Conservation (phyloP, 495 filamentous ascomycete species). For the Barbatosphaeria neglecta region DNA sequence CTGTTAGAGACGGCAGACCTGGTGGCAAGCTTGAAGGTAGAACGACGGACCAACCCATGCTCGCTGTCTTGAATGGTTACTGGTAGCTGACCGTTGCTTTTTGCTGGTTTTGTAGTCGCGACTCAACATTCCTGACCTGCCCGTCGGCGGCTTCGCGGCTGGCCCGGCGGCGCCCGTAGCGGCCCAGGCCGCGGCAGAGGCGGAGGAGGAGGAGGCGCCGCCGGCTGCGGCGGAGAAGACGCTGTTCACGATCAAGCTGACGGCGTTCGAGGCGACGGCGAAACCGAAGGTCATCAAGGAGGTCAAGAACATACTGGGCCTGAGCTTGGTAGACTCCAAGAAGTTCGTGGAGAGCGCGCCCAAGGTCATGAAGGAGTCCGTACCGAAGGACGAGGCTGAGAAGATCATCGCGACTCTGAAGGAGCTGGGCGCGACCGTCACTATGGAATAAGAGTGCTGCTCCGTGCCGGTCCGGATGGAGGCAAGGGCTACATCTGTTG, state of each 20-base stretch:
- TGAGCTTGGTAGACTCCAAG: conserved; percentile 98
- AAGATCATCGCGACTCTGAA: conserved; percentile 95
- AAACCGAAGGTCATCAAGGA: conserved; percentile 99
- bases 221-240: conserved; percentile 88
- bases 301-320: conserved; percentile 86
- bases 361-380: conserved; percentile 96
- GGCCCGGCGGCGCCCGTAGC: conserved; percentile 39
- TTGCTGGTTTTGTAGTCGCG: conserved; percentile 47
- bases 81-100: too few species aligned
- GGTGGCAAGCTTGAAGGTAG: conserved; percentile 79
- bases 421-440: conserved; percentile 75
- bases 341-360: conserved; percentile 98
- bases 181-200: conserved; percentile 51
- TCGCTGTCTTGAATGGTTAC: too few species aligned
- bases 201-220: conserved; percentile 71
- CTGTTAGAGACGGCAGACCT: conserved; percentile 94
- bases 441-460: conserved; percentile 63
- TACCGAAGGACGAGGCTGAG: conserved; percentile 96
- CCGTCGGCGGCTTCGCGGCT: conserved; percentile 69
- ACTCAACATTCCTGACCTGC: conserved; percentile 96
- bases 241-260: conserved; percentile 88
- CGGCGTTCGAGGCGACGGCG: conserved; percentile 70
- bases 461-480: background rate
- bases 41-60: conserved; percentile 1
- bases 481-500: background rate